These are phyloP conservation scores for Kluyveromyces dobzhanskii DNA, from an alignment of 805 yeast species.

Conservation along the genomic window DNA sequence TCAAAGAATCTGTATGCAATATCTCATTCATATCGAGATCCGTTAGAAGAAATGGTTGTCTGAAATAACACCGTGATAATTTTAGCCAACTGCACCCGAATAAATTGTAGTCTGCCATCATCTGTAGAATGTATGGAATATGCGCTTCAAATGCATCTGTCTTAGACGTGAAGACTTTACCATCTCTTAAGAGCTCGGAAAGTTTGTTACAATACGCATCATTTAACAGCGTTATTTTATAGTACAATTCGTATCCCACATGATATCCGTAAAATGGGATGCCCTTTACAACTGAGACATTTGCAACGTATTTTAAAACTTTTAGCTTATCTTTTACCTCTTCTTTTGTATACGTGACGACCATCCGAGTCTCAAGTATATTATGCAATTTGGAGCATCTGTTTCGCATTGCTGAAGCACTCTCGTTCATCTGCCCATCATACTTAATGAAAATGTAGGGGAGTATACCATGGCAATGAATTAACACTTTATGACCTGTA, in stretches of 20 bases:
- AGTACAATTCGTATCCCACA: constrained; percentile 51
- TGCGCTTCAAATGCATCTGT: constrained; percentile 70
- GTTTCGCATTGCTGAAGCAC: constrained; percentile 18
- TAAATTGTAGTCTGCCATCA: constrained; percentile 72
- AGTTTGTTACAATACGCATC: constrained; percentile 53
- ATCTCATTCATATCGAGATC: constrained; percentile 23
- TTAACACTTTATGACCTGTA: constrained; percentile 48
- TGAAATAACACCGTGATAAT: constrained; percentile 38
- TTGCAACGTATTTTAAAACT: constrained; percentile 42
- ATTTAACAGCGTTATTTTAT: constrained; percentile 60
- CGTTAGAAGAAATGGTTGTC: constrained; percentile 45
- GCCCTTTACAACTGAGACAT: constrained; percentile 59
- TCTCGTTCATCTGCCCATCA: constrained; percentile 31
- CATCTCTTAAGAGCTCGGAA: constrained; percentile 40
- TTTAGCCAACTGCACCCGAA: constrained; percentile 78
- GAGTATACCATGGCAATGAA: constrained; percentile 76
- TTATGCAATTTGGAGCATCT: constrained; percentile 34
- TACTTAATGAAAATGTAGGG: constrained; percentile 75
- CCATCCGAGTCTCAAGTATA: constrained; percentile 38
- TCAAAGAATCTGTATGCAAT: constrained; percentile 27
- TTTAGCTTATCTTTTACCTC: constrained; percentile 3
- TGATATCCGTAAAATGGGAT: constrained; percentile 80
- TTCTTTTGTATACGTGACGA: constrained; percentile 31
- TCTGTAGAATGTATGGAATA: constrained; percentile 68
- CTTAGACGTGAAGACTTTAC: constrained; percentile 31